A percentile compares a stretch with the other conserved stretches of the same genome.
These are phyloP conservation scores for Harringtonia lauricola DNA, from an alignment of 2,329 filamentous ascomycete species.

Conservation along the genomic window DNA sequence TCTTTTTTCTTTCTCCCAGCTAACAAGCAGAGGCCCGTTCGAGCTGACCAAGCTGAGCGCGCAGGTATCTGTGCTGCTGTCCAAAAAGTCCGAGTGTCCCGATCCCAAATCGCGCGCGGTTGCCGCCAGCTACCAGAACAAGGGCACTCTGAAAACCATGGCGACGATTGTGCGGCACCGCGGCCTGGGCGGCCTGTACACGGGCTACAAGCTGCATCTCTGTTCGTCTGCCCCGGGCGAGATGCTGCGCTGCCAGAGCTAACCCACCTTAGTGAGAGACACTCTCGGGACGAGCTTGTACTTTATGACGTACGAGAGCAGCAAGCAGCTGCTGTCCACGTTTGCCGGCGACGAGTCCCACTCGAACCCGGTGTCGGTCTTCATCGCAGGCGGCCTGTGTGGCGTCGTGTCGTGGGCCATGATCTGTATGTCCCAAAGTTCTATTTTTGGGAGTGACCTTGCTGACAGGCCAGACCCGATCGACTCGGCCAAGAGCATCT, in stretches of 20 bases:
- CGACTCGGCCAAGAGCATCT: slow-evolving; percentile 76
- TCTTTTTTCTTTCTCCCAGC: not conserved
- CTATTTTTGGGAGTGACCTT: not conserved
- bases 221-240: slow-evolving; percentile 35
- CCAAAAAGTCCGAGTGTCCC: slow-evolving; percentile 37
- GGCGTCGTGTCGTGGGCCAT: slow-evolving; percentile 75
- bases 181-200: slow-evolving; percentile 64
- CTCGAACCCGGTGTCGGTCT: slow-evolving; percentile 69
- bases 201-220: slow-evolving; percentile 68
- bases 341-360: slow-evolving; percentile 59
- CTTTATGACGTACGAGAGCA: slow-evolving; percentile 82
- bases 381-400: slow-evolving; percentile 68
- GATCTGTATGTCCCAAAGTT: slow-evolving; percentile 43
- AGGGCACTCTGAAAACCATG: slow-evolving; percentile 67
- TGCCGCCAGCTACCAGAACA: slow-evolving; percentile 62
- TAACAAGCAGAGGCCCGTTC: slow-evolving; percentile 50
- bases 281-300: slow-evolving; percentile 77
- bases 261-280: slow-evolving; percentile 54
- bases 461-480: slow-evolving; percentile 44
- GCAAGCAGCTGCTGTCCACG: slow-evolving; percentile 70
- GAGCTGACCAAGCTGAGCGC: slow-evolving; percentile 84
- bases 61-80: slow-evolving; percentile 72
- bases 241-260: not conserved
- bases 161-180: slow-evolving; percentile 66
- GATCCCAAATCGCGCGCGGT: slow-evolving; percentile 44